Base-by-base conservation (phyloP, 2,329 filamentous ascomycete genomes). In the Alternaria arborescens region DNA sequence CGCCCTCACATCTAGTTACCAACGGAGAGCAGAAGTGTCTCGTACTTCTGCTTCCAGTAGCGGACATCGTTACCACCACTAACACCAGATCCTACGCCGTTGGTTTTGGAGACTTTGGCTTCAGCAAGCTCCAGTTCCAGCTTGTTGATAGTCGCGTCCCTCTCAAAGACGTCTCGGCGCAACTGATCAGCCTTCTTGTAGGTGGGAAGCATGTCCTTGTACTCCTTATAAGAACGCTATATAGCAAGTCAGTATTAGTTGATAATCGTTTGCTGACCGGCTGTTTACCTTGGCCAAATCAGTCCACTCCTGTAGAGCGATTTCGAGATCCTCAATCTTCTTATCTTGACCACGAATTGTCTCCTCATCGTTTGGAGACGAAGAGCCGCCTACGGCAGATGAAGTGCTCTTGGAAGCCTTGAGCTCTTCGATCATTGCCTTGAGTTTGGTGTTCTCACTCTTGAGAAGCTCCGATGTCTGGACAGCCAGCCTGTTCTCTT, bases 11-110 rank as follows among this genome's bases (percentile, higher is more conserved):
- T 14, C 50, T 60, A 60, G 28, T 50, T 51, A 22, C 70, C 55
- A 38, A 71, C 26, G 18, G 42, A 58, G 20, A 67, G 60, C 48
- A 73, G 52, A 18, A 74, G 66, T 3, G 43, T 47, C 20, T 74
- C 70, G 30, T 74, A 74, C 58, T 70, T 72, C 24, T 43, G 48
- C 58, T 71, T 71, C 72, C 72, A 74, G 64, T 73, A 72, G 1
- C 42, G 51, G 26, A 44, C 47, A 34, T 71, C 67, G 3, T 26
- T 43, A 42, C 34, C 38, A 26, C 44, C 20, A 22, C 42, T 18
- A 14, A 43, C 56, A 28, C 47, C 44, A 24, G 30, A 30, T 48
- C 46, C 60, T 1, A 58, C 52, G 24, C 60, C 65, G 28, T 69
- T 71, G 8, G 58, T 46, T 43, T 67, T 61, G 1, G 65, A 52